These are phyloP conservation scores for Jamesozyma hellenica DNA, from an alignment of 805 yeast species.

Conservation along the genomic window DNA sequence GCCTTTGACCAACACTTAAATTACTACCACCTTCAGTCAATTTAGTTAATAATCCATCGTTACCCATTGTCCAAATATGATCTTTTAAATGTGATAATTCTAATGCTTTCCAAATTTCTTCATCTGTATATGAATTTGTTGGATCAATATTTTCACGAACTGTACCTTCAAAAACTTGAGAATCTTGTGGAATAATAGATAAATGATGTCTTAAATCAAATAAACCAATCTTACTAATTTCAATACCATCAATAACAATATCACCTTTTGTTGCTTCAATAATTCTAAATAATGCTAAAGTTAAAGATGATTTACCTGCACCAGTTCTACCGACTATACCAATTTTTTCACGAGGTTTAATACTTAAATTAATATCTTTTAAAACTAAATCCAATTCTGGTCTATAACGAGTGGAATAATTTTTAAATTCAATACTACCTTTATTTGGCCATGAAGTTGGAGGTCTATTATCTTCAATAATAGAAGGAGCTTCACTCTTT, in stretches of 20 bases:
- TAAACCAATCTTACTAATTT: constrained; percentile 61
- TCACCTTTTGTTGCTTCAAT: constrained; percentile 68
- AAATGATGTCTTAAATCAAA: constrained; percentile 65
- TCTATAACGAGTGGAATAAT: constrained; percentile 80
- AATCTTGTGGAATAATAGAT: constrained; percentile 88
- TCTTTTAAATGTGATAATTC: constrained; percentile 68
- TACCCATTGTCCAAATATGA: constrained; percentile 47
- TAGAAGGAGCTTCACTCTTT: constrained; percentile 73
- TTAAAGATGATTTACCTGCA: constrained; percentile 85
- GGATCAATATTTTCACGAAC: constrained; percentile 85
- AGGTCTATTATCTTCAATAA: constrained; percentile 59
- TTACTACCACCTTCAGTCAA: constrained; percentile 61
- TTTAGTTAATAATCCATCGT: constrained; percentile 46
- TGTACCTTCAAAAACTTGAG: constrained; percentile 84
- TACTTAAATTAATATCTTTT: constrained; percentile 51
- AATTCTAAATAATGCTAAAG: constrained; percentile 74
- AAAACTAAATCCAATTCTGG: constrained; percentile 71
- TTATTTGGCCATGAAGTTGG: constrained; percentile 59
- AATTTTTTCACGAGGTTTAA: constrained; percentile 70
- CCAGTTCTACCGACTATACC: constrained; percentile 98
- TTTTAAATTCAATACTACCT: constrained; percentile 56
- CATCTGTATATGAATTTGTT: constrained; percentile 52
- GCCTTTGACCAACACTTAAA: constrained; percentile 69
- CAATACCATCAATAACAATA: constrained; percentile 60
- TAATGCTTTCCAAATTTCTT: constrained; percentile 73